These are phyloP conservation scores for Solidago caesia DNA, from an alignment of 129 eudicot species.

Conservation along the genomic window DNA sequence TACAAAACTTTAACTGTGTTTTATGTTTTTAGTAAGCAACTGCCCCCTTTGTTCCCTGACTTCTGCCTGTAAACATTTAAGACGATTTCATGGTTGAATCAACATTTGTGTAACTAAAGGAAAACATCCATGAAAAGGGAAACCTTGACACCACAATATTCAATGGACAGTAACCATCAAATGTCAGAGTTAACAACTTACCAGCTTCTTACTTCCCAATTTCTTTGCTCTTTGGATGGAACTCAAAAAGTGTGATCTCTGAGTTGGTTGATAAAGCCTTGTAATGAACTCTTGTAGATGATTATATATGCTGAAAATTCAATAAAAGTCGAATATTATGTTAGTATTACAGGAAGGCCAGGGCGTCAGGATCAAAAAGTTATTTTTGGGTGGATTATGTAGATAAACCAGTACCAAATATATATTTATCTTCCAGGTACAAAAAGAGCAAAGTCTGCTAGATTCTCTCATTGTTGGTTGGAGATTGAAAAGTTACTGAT, in stretches of 20 bases:
- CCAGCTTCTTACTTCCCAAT: slow-evolving; percentile 28
- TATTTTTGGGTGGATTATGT: not conserved
- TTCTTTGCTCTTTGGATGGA: slow-evolving; percentile 31
- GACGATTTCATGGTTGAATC: not conserved
- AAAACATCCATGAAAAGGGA: not conserved
- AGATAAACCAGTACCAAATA: not conserved
- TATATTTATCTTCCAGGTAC: too few relatives aligned
- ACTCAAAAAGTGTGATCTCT: slow-evolving; percentile 27
- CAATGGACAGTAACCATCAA: not conserved
- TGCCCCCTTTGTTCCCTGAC: slow-evolving; percentile 17
- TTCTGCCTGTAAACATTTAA: slow-evolving; percentile 23
- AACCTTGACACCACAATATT: not conserved
- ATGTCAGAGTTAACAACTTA: slow-evolving; percentile 25
- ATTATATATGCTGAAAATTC: slow-evolving; percentile 73
- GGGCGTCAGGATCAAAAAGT: not conserved
- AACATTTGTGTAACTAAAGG: not conserved
- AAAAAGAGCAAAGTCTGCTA: too few relatives aligned
- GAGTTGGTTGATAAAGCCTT: slow-evolving; percentile 40
- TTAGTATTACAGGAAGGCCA: not conserved
- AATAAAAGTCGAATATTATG: not conserved
- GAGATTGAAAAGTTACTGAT: too few relatives aligned
- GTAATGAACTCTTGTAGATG: slow-evolving; percentile 50
- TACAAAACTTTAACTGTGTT: slow-evolving; percentile 18
- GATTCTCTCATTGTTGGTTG: too few relatives aligned
- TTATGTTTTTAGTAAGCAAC: slow-evolving; percentile 22